Percentiles rank a stretch among this genome's conserved stretches.
Conservation (phyloP, 2,329 filamentous ascomycete species). For the Corniculantispora saksenae region DNA sequence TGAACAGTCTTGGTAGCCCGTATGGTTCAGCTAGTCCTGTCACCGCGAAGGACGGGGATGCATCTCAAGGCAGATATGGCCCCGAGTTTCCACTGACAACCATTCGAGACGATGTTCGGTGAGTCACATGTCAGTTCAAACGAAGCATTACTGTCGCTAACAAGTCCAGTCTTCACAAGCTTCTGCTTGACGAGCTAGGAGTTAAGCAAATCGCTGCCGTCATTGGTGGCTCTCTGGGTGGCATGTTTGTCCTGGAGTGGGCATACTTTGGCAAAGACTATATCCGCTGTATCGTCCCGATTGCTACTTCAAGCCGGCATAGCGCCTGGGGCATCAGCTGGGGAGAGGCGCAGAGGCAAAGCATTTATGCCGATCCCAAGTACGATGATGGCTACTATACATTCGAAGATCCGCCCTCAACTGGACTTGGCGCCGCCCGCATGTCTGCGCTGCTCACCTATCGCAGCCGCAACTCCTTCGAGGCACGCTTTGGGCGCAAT, state of each 20-base stretch:
- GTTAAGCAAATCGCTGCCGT: conserved; percentile 77
- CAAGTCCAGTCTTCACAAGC: conserved; percentile 66
- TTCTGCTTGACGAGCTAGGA: conserved; percentile 78
- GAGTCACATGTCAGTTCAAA: conserved; percentile 37
- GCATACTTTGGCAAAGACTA: conserved; percentile 88
- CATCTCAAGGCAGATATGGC: conserved; percentile 75
- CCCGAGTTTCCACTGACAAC: conserved; percentile 96
- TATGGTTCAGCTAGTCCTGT: conserved; percentile 88
- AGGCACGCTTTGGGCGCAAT: conserved; percentile 91
- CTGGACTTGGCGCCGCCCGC: conserved; percentile 87
- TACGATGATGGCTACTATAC: conserved; percentile 96
- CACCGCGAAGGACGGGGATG: conserved; percentile 82
- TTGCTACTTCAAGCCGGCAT: conserved; percentile 81
- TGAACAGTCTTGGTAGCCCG: conserved; percentile 82
- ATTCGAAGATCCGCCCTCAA: conserved; percentile 81
- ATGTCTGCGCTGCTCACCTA: conserved; percentile 98
- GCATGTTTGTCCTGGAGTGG: conserved; percentile 90
- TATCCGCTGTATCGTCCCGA: conserved; percentile 76
- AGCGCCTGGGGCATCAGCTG: conserved; percentile 91
- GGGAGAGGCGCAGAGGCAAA: conserved; percentile 85
- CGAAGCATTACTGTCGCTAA: conserved; percentile 23
- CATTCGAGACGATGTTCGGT: conserved; percentile 93
- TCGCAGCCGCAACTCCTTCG: conserved; percentile 94
- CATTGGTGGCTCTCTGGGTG: conserved; percentile 81
- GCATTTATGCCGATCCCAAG: conserved; percentile 97